These are phyloP conservation scores for Acephala macrosclerotiorum DNA, from an alignment of 2,329 filamentous ascomycete species.

Conservation along the genomic window DNA sequence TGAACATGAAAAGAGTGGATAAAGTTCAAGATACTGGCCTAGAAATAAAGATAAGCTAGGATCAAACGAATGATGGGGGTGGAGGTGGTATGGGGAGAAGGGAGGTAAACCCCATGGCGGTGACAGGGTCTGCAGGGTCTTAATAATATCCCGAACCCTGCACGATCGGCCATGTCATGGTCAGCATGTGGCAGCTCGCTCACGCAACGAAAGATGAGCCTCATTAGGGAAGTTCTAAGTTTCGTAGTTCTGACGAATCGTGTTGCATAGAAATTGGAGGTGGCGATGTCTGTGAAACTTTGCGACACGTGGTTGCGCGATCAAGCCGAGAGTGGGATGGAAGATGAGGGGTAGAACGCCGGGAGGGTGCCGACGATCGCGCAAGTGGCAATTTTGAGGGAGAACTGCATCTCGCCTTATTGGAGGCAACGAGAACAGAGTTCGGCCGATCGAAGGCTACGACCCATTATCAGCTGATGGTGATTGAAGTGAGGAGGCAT, in stretches of 20 bases:
- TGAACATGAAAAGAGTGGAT: background rate
- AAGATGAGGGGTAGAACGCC: background rate
- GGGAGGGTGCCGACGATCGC: background rate
- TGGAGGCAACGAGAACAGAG: background rate
- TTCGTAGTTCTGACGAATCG: background rate
- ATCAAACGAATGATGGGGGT: background rate
- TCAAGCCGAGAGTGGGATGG: conserved; percentile 4
- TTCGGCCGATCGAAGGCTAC: background rate
- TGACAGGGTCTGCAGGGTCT: no score
- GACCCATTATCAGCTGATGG: background rate
- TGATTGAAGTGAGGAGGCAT: background rate
- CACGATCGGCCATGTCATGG: no score
- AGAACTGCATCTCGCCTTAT: background rate
- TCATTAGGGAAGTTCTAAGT: background rate
- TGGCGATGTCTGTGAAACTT: background rate
- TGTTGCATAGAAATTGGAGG: background rate
- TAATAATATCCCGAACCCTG: no score
- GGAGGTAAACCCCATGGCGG: no score
- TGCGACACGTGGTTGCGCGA: background rate
- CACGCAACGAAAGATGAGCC: background rate
- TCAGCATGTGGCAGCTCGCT: no score
- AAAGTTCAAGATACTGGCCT: background rate
- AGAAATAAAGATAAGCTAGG: background rate
- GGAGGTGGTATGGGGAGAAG: background rate
- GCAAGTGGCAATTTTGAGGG: background rate